phyloP scores from a whole-genome alignment of 768 basidiomycete genomes.

The Pleurotus eryngii region DNA sequence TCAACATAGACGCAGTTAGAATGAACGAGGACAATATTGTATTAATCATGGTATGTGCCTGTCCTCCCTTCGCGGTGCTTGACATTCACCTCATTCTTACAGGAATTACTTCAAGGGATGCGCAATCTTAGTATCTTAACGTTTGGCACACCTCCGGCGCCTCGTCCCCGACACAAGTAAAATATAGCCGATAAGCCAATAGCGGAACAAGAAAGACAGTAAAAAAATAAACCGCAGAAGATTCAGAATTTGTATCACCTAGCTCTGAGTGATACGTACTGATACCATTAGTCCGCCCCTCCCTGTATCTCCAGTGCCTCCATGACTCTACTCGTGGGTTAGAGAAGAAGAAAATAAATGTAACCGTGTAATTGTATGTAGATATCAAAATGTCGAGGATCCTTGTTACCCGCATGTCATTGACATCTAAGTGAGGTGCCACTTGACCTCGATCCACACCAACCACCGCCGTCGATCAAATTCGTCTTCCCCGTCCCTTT shows the following conservation, averaged over 20 bases:
- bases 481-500: constrained; percentile 57
- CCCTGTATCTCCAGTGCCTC: too few relatives aligned
- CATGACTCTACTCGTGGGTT: too few relatives aligned
- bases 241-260: constrained; percentile 4
- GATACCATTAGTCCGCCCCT: too few relatives aligned
- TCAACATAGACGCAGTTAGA: constrained; percentile 46
- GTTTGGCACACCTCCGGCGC: constrained; percentile 31
- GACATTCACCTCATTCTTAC: background rate
- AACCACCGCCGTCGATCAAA: constrained; percentile 69
- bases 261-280: too few relatives aligned
- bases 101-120: constrained; percentile 37
- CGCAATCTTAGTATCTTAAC: constrained; percentile 45
- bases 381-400: background rate
- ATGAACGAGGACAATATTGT: constrained; percentile 62
- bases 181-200: background rate
- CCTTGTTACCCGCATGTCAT: too few relatives aligned
- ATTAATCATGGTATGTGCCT: constrained; percentile 45
- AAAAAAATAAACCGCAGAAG: background rate
- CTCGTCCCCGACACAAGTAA: constrained; percentile 5
- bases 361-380: constrained; percentile 1
- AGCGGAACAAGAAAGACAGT: background rate
- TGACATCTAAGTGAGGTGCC: constrained; percentile 23
- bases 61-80: background rate
- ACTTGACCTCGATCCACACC: constrained; percentile 60
- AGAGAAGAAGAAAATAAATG: too few relatives aligned